These are phyloP conservation scores for Malassezia dermatis DNA, from an alignment of 1,284 basidiomycete genomes.

Conservation along the genomic window DNA sequence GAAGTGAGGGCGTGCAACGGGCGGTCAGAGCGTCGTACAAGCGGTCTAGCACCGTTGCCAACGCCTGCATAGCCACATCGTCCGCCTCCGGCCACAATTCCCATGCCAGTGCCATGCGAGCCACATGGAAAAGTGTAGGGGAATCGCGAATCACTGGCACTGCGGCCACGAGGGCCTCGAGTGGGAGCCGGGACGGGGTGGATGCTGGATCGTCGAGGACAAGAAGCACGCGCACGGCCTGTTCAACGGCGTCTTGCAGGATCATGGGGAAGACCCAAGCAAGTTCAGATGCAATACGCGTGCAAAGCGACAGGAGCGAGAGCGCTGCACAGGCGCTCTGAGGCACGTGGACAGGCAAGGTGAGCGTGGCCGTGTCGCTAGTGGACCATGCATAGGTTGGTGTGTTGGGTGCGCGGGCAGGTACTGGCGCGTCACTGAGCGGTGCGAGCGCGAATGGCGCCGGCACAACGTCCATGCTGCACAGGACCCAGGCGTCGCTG, in stretches of 20 bases:
- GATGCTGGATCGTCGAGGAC: not conserved
- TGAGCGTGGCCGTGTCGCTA: not conserved
- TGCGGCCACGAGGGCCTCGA: not conserved
- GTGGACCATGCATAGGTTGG: not conserved
- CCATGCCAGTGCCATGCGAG: not conserved
- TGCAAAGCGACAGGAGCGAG: not conserved
- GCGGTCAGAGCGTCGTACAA: not conserved
- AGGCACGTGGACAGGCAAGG: not conserved
- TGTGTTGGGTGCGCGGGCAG: not conserved
- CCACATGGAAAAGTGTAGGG: not conserved
- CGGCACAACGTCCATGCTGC: slow-evolving; percentile 1
- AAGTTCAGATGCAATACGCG: slow-evolving; percentile 9
- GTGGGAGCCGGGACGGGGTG: not conserved
- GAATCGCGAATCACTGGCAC: not conserved
- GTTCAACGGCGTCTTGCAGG: slow-evolving; percentile 10
- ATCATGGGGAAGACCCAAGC: slow-evolving; percentile 8
- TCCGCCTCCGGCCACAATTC: not conserved
- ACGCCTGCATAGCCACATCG: not conserved
- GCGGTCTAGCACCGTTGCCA: not conserved
- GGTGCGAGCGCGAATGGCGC: not conserved
- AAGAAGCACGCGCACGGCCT: slow-evolving; percentile 2
- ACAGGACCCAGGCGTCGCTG: not conserved
- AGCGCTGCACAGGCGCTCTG: not conserved
- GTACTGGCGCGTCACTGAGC: not conserved
- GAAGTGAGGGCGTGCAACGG: not conserved